These are phyloP conservation scores for Inga laurina DNA, from an alignment of 306 rosid species.

Conservation along the genomic window DNA sequence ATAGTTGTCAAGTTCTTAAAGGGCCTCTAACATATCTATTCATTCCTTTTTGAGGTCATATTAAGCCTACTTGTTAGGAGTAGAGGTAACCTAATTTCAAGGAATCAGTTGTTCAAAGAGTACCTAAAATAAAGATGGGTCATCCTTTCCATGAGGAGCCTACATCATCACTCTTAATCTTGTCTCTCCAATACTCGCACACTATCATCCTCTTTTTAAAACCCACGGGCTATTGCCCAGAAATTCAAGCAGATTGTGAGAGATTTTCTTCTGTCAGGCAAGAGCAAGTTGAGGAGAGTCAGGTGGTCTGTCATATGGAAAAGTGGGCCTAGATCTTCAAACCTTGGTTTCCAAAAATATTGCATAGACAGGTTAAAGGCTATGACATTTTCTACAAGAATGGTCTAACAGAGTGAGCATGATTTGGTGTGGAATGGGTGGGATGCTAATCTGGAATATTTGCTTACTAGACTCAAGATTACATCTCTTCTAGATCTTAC, in stretches of 20 bases:
- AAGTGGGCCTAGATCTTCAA: neutral
- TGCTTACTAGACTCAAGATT: neutral
- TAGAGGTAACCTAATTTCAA: neutral
- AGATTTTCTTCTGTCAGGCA: neutral
- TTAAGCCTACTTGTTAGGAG: neutral
- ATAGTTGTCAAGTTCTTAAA: neutral
- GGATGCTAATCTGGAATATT: neutral
- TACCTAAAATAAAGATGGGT: neutral
- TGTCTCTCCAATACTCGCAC: neutral
- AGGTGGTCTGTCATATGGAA: neutral
- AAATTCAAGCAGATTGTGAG: neutral
- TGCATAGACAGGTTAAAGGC: neutral
- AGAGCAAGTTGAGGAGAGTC: neutral
- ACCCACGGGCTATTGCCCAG: neutral
- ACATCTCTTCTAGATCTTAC: neutral
- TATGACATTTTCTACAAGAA: neutral
- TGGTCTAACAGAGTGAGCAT: neutral
- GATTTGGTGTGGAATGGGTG: neutral
- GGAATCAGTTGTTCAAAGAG: neutral
- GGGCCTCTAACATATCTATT: neutral
- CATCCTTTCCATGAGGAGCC: neutral
- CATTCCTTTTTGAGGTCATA: neutral
- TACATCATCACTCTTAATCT: neutral
- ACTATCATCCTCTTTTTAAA: neutral
- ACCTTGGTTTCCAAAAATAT: neutral